A percentile compares a stretch with the other conserved stretches of the same genome.
Evolutionary conservation across 441 rosid species (phyloP).

Genomic region (Euphorbia schlechtendalii): DNA sequence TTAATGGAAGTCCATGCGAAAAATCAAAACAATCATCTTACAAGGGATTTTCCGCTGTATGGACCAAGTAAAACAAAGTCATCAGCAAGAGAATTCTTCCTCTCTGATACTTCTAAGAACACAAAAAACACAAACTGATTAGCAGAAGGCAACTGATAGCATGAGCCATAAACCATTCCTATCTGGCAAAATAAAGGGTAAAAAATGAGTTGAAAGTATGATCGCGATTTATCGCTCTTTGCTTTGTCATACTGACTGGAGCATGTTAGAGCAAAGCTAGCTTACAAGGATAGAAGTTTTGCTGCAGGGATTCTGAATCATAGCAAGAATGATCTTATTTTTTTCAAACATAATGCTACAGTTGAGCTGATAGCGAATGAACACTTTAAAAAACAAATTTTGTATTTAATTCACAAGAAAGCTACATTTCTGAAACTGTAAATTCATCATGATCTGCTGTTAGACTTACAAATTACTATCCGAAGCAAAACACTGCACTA

Average conservation of each 20-base stretch:
- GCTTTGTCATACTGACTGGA: slow-evolving; percentile 4
- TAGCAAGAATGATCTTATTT: too few relatives aligned
- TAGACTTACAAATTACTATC: slow-evolving; percentile 16
- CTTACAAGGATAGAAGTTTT: background rate
- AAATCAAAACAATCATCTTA: slow-evolving; percentile 71
- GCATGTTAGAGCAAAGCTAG: background rate
- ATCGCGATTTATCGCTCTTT: slow-evolving; percentile 10
- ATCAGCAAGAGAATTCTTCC: slow-evolving; percentile 35
- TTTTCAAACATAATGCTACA: too few relatives aligned
- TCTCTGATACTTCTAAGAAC: slow-evolving; percentile 37
- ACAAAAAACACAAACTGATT: slow-evolving; percentile 28
- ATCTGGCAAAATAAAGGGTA: slow-evolving; percentile 36
- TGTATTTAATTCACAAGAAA: slow-evolving; percentile 10
- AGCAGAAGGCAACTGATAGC: slow-evolving; percentile 27
- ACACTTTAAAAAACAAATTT: background rate
- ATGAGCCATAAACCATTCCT: slow-evolving; percentile 39
- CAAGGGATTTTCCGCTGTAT: slow-evolving; percentile 45
- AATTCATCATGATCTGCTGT: slow-evolving; percentile 21
- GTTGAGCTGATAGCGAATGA: background rate
- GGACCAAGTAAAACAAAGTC: slow-evolving; percentile 47
- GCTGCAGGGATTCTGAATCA: background rate
- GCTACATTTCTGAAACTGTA: slow-evolving; percentile 19
- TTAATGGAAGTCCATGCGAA: slow-evolving; percentile 72
- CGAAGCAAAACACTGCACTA: slow-evolving; percentile 5
- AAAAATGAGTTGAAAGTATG: slow-evolving; percentile 36